Base-by-base conservation (phyloP, 139 green algal species). In the Volvox reticuliferus region DNA sequence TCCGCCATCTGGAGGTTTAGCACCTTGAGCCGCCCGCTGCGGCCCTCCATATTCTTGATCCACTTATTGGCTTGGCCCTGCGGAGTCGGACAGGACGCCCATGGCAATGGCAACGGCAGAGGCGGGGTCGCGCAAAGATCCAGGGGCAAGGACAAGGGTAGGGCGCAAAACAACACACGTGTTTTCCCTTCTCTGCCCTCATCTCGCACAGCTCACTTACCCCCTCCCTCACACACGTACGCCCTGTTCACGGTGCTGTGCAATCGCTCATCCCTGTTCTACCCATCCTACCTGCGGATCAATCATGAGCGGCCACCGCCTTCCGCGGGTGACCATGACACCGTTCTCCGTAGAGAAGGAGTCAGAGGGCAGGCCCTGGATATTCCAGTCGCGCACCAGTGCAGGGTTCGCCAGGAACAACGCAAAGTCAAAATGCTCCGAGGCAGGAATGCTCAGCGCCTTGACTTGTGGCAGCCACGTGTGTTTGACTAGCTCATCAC, bases 11-110 rank as follows among this genome's bases (percentile, higher is more conserved):
- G 86, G 33, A 97, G 90, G 91, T 95, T 96, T 30, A 98, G 82
- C 65, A 98, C 95, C 71, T 95, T 95, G 65, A 98, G 93, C 44
- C 73, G 86, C 19, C 94, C 93, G 55, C 82, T 87, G 24, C 90
- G 82, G 36, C 61, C 91, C 91, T 99, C 96, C 97, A 98, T 98
- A 92, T 96, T 97, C 90, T 97, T 96, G 71, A 97, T 94, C 96
- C 96, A 98, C 92, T 96, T 96, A 93, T 97, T 97, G 82, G 94
- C 96, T 75, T 98, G 96, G n/a, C 94, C 95, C 92, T 98, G 96
- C 36, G 50, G 2, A 69, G 19, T n/a, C 2, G 35, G 16, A 1
- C 73, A 79, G 73, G 19, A 55, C 44, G 44, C 44, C 44, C 44
- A 55, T 9, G 44, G 44, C 44, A 55, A 9, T 55, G 44, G 68